These are phyloP conservation scores for Lotus japonicus DNA, from an alignment of 306 rosid genomes.

Conservation along the genomic window DNA sequence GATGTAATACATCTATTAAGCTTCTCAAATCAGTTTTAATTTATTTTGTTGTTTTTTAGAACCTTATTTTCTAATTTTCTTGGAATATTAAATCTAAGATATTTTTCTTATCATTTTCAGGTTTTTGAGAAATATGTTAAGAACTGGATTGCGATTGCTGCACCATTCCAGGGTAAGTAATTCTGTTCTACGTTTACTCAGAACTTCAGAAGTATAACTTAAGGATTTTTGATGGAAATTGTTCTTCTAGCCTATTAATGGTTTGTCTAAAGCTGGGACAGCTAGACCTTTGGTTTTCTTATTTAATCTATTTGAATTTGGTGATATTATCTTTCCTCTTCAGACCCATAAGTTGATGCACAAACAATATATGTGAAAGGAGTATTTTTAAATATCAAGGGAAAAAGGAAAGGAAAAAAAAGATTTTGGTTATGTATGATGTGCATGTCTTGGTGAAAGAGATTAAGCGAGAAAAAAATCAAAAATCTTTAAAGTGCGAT, in stretches of 20 bases:
- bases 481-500: background rate
- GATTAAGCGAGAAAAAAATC: background rate
- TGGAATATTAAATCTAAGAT: background rate
- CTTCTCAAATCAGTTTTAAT: conserved; percentile 14
- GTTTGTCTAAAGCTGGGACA: conserved; percentile 1
- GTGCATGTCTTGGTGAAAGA: conserved; percentile 12
- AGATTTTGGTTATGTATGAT: background rate
- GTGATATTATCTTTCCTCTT: background rate
- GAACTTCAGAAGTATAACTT: background rate
- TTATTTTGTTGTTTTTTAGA: conserved; percentile 12
- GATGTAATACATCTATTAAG: conserved; percentile 44
- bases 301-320: background rate
- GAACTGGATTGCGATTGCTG: conserved; percentile 91
- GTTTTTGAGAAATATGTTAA: conserved; percentile 95
- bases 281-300: conserved; percentile 2
- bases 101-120: conserved; percentile 38
- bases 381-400: background rate
- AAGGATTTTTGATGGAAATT: conserved; percentile 11
- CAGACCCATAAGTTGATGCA: background rate
- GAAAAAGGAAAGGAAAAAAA: background rate
- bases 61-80: background rate
- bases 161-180: conserved; percentile 86
- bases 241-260: conserved; percentile 4
- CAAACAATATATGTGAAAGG: background rate
- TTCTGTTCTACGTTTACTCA: conserved; percentile 20